Evolutionary conservation across 371 early-diverging fungal genomes (phyloP), one percentile per base, ranked within the genome.

Genomic region (Haplosporangium sp.): DNA sequence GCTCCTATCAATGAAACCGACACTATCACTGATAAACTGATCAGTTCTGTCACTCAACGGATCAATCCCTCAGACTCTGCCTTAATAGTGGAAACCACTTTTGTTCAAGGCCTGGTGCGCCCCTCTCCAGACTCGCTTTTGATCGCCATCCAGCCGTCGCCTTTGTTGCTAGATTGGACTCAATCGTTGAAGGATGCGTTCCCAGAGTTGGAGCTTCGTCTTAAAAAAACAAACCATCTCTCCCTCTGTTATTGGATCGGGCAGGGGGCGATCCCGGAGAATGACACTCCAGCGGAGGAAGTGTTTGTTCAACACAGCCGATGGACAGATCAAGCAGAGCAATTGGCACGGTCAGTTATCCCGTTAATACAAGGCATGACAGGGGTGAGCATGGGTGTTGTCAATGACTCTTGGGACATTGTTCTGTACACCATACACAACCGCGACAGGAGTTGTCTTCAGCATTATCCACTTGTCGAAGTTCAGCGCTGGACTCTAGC

Each of bases 231-330:
- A n/a, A 71, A 76, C 21, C 77, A 76, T 20, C 54, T 76, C 54
- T 76, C 77, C 6, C 63, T 76, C 2, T 76, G 67, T 53, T 76
- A 71, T 42, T 76, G 77, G 77, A 56, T 40, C 23, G 62, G 63
- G 5, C 54, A 52, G 12, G 36, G 21, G 42, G 50, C n/a, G 18
- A 40, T 41, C 11, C 9, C 18, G 9, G 9, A 9, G 9, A 14
- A 18, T 11, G 13, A 12, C 7, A n/a, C 21, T 16, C 5, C 46
- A n/a, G 43, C 43, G 29, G 37, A 36, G n/a, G 58, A 23, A 18
- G 9, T 20, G 6, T 23, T 14, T 38, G 16, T 12, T 5, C 55
- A 53, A 10, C 62, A 66, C 6, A 43, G 5, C 5, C 29, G 47
- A 12, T 66, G 59, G 54, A 48, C 48, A 3, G 64, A 71, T 37